These are phyloP conservation scores for Aureobasidium pullulans DNA, from an alignment of 2,329 filamentous ascomycete genomes.

Conservation along the genomic window DNA sequence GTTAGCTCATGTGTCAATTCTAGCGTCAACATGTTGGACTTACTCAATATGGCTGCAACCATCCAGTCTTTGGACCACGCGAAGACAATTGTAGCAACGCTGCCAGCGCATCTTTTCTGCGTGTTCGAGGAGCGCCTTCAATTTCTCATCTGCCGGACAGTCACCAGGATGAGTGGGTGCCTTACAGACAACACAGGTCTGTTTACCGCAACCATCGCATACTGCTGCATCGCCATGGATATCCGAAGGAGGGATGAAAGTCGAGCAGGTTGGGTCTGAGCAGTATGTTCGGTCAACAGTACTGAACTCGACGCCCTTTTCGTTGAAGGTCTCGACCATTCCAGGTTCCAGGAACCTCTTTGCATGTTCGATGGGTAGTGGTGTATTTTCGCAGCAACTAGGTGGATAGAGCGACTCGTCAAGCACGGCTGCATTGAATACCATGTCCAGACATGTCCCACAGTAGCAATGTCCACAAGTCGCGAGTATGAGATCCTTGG, in stretches of 20 bases:
- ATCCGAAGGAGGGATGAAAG: neutral
- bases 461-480: neutral
- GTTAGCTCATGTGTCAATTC: too few species aligned
- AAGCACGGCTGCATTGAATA: neutral
- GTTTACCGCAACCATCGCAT: neutral
- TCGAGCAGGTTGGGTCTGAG: neutral
- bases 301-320: neutral
- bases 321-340: neutral
- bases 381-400: neutral
- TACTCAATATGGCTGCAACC: neutral
- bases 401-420: neutral
- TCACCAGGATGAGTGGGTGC: neutral
- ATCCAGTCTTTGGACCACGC: neutral
- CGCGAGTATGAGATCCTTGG: neutral
- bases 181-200: neutral
- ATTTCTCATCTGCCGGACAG: neutral
- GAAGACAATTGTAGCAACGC: neutral
- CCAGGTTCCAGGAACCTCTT: neutral
- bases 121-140: neutral
- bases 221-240: neutral
- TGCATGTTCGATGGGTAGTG: neutral
- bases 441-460: neutral
- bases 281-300: neutral
- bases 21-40: neutral
- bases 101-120: neutral